Evolutionary conservation across 805 yeast genomes (phyloP), one percentile per base, ranked within the genome.

Genomic region (Wickerhamiella alocasiicola): DNA sequence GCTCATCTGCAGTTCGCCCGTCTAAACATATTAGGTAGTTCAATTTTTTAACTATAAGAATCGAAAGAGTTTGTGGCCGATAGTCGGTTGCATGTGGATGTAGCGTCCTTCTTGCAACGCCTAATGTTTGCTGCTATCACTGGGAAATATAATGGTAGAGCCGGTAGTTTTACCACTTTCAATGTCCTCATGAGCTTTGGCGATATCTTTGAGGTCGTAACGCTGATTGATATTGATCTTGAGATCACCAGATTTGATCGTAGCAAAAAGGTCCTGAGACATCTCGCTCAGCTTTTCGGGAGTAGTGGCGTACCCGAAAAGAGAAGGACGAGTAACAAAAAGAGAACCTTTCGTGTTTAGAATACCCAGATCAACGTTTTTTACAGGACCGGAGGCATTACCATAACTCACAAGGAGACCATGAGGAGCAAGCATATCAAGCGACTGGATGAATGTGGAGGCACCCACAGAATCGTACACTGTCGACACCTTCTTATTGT

Each of bases 391-490:
- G 5, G 87, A 77, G 6, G 95, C 79, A 53, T 84, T 84, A 45
- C 97, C 97, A 53, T 65, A 84, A 23, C 81, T 70, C 23, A 83
- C 76, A 44, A 81, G 62, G 2, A 82, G 67, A 20, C 96, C 96
- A 55, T 75, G 78, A 9, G 46, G 44, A 9, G 73, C 81, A 20
- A 83, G 51, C 0, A 74, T 61, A 16, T 66, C 70, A 15, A 82
- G 49, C 0, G 94, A 76, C 6, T 65, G 62, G 31, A 79, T 78
- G 49, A 71, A 78, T 4, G 94, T 74, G 51, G 72, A 83, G 54
- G 81, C 80, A n/a, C 67, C 67, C 15, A 62, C 60, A 21, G 61
- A 54, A 41, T 62, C 67, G 33, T 51, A 57, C 18, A 58, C 56
- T 6, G 54, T 61, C 25, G 50, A 51, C 7, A 55, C 59, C 21